These are phyloP conservation scores for Kodamaea plutei DNA, from an alignment of 1,139 yeast genomes.

Conservation along the genomic window DNA sequence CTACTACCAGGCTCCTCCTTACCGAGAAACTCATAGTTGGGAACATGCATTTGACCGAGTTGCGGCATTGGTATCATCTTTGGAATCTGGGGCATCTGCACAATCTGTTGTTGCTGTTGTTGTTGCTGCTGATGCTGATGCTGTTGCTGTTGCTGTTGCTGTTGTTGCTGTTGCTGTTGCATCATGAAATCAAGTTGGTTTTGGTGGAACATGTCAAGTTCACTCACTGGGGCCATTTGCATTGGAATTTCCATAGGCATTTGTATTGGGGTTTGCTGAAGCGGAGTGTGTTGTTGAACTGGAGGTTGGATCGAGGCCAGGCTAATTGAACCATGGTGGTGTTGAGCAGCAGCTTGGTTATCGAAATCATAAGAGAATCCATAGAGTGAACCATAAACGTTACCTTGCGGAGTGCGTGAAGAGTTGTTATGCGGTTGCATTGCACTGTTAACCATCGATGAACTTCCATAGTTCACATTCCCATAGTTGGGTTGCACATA, in stretches of 20 bases:
- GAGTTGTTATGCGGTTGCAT: no score
- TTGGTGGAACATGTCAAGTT: slow-evolving; percentile 2
- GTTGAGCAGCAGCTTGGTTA: background rate
- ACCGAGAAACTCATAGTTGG: background rate
- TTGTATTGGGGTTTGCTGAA: slow-evolving; percentile 2
- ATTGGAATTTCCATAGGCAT: slow-evolving; percentile 4
- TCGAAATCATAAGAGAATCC: background rate
- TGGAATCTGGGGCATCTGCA: slow-evolving; percentile 3
- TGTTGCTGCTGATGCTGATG: slow-evolving; percentile 7
- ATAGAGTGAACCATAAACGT: background rate
- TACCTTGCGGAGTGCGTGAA: no score
- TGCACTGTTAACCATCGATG: background rate
- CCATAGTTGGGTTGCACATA: background rate
- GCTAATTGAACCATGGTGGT: no score
- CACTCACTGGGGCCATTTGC: slow-evolving; percentile 1
- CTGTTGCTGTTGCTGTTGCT: slow-evolving; percentile 5
- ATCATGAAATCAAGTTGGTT: background rate
- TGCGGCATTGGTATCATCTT: slow-evolving; percentile 1
- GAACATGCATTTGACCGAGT: background rate
- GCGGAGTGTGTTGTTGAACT: no score
- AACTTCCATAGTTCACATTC: background rate
- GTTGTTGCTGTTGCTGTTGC: slow-evolving; percentile 3
- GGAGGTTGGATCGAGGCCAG: no score
- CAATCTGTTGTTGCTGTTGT: slow-evolving; percentile 5
- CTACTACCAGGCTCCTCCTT: slow-evolving; percentile 9